A percentile compares a stretch with the other conserved stretches of the same genome.
Evolutionary conservation across 73 alveolate genomes (phyloP).

Genomic region (Paramecium pentaurelia): DNA sequence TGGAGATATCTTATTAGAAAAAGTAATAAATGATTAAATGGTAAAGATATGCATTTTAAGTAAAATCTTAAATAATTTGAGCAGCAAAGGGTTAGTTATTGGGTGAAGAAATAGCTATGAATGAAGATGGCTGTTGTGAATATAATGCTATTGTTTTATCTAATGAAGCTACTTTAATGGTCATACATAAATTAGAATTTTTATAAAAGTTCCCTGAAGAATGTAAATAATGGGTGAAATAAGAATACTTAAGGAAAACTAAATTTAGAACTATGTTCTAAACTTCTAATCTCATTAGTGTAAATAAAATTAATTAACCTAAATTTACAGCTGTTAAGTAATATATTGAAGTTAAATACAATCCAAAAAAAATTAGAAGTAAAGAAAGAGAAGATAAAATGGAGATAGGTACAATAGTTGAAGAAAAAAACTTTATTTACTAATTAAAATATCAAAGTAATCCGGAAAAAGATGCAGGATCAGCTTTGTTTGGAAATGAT

Average conservation of each 20-base stretch:
- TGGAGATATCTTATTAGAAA: not conserved
- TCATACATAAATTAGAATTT: not conserved
- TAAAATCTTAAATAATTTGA: not conserved
- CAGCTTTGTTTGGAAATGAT: not conserved
- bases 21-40: not conserved
- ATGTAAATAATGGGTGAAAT: not conserved
- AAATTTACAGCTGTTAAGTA: not conserved
- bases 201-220: not conserved
- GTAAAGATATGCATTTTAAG: not conserved
- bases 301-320: not conserved
- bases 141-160: not conserved
- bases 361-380: not conserved
- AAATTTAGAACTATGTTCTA: not conserved
- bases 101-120: conserved; percentile 44
- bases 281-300: not conserved
- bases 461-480: not conserved
- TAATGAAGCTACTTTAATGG: conserved; percentile 14
- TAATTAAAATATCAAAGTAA: not conserved
- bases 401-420: not conserved
- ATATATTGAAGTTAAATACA: not conserved
- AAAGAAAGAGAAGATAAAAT: not conserved
- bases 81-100: not conserved
- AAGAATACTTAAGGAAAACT: not conserved
- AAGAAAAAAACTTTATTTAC: not conserved
- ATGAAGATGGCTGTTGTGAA: conserved; percentile 24